Percentiles rank a stretch among this genome's conserved stretches.
Conservation (phyloP, 495 filamentous ascomycete species). For the Aspergillus steynii region DNA sequence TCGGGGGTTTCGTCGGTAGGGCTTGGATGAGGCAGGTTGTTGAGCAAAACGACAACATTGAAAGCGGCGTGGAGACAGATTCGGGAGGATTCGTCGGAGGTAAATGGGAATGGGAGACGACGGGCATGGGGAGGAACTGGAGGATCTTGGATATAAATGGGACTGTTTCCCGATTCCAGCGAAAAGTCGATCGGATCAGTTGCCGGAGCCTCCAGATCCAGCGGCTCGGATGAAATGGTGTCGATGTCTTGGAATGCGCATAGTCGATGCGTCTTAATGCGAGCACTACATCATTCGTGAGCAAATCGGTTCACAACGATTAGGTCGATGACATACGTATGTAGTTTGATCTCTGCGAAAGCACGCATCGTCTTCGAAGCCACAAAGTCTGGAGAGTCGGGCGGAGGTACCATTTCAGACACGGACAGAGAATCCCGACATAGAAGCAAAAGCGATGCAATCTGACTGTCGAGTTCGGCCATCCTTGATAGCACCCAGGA, state of each 20-base stretch:
- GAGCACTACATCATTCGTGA: constrained; percentile 30
- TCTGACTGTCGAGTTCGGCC: constrained; percentile 39
- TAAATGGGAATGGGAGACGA: constrained; percentile 35
- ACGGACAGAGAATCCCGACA: constrained; percentile 11
- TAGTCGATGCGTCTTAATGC: constrained; percentile 52
- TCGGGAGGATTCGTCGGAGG: constrained; percentile 40
- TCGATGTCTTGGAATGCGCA: constrained; percentile 48
- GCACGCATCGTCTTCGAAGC: constrained; percentile 39
- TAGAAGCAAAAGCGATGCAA: constrained; percentile 13
- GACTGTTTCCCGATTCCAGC: not conserved
- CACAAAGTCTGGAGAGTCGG: constrained; percentile 25
- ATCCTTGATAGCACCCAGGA: constrained; percentile 39
- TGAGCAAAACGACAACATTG: constrained; percentile 41
- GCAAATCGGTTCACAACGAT: not conserved
- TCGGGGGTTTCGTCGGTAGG: constrained; percentile 10
- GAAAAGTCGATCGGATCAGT: constrained; percentile 1
- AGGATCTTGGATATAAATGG: constrained; percentile 3
- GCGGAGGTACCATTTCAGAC: constrained; percentile 7
- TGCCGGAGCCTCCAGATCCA: not conserved
- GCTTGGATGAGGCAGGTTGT: constrained; percentile 39
- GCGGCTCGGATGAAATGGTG: constrained; percentile 1
- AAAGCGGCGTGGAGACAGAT: constrained; percentile 45
- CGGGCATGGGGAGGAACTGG: not conserved
- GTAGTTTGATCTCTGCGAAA: constrained; percentile 50
- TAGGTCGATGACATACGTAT: constrained; percentile 33